Conservation (phyloP, 2,329 filamentous ascomycete species). For the Trichoderma gracile region DNA sequence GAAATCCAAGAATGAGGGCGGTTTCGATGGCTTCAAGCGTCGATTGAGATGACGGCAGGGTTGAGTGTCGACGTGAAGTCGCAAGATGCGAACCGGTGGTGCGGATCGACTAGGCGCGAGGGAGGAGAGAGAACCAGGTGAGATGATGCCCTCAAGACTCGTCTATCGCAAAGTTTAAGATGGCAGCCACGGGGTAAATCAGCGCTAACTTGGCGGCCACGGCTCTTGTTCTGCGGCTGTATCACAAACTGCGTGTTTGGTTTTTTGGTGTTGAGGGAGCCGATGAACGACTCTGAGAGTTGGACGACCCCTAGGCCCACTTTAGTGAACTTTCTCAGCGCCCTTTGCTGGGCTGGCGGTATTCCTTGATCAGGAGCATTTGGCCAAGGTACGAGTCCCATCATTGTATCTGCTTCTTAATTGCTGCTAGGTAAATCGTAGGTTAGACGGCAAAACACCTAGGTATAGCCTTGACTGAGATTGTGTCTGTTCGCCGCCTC, state of each 20-base stretch:
- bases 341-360: too few species aligned
- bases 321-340: constrained; percentile 13
- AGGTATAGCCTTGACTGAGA: not conserved
- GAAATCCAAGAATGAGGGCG: not conserved
- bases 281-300: not conserved
- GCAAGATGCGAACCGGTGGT: not conserved
- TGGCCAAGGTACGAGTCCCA: too few species aligned
- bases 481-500: not conserved
- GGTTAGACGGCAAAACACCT: too few species aligned
- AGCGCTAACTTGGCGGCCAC: not conserved
- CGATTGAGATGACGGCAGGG: not conserved
- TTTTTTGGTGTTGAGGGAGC: constrained; percentile 12
- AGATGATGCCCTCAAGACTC: not conserved
- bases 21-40: not conserved
- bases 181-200: not conserved
- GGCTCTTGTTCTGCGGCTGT: not conserved
- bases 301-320: constrained; percentile 16
- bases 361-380: too few species aligned
- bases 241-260: not conserved
- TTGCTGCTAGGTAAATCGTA: too few species aligned
- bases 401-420: too few species aligned
- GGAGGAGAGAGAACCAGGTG: too few species aligned
- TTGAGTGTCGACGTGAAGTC: not conserved
- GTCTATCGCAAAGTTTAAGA: not conserved
- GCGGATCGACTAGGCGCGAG: not conserved